Evolutionary conservation across 78 protist species (phyloP).

Genomic region (Dictyostelium citrinum): DNA sequence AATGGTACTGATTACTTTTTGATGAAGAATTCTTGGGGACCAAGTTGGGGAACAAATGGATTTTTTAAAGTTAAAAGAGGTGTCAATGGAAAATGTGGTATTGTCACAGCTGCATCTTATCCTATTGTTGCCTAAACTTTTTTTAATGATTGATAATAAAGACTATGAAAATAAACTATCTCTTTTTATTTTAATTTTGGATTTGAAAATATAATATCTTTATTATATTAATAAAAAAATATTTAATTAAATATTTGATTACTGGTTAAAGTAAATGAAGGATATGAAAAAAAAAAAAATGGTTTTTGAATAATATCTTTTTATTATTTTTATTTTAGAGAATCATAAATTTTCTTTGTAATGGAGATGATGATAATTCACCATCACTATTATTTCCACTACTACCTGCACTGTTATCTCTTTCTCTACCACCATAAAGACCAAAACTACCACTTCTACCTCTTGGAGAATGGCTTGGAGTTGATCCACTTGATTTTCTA

Average conservation of each 20-base stretch:
- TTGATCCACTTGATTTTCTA: not conserved
- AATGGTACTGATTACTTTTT: slow-evolving; percentile 17
- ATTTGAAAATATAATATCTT: too few relatives aligned
- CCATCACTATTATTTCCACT: slow-evolving; percentile 1
- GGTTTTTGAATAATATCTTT: too few relatives aligned
- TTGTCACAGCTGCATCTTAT: not conserved
- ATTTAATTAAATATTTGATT: too few relatives aligned
- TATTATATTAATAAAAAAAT: too few relatives aligned
- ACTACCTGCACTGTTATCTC: not conserved
- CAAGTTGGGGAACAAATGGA: not conserved
- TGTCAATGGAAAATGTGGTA: not conserved
- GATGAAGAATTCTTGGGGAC: not conserved
- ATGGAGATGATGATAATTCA: not conserved
- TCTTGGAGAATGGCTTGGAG: not conserved
- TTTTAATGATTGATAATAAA: too few relatives aligned
- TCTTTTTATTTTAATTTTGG: too few relatives aligned
- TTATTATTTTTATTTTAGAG: not conserved
- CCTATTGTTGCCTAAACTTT: not conserved
- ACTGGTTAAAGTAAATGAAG: too few relatives aligned
- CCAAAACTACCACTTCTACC: slow-evolving; percentile 1
- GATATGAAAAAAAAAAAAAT: too few relatives aligned
- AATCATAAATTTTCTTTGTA: not conserved
- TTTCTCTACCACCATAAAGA: not conserved
- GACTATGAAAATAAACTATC: too few relatives aligned
- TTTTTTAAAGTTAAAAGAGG: not conserved